phyloP scores from a whole-genome alignment of 768 basidiomycete species.

The Porphyrellus cyaneotinctus region DNA sequence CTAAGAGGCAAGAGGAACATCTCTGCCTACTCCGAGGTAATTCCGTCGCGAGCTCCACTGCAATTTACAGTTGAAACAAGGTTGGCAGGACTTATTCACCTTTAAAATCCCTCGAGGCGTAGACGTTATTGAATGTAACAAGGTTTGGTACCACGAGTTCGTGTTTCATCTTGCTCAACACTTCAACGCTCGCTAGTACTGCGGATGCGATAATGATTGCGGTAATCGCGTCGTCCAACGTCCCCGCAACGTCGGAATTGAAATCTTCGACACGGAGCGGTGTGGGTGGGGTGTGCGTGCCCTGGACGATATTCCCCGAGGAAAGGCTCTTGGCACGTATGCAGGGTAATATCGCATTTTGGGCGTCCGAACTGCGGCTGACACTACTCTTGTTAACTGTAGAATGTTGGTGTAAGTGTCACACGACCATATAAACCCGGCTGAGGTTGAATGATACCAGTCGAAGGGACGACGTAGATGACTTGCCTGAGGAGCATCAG shows the following conservation, averaged over 20 bases:
- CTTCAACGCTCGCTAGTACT: constrained; percentile 33
- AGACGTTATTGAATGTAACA: constrained; percentile 66
- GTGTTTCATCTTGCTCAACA: background rate
- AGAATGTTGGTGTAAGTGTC: constrained; percentile 46
- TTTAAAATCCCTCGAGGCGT: constrained; percentile 40
- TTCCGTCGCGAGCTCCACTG: background rate
- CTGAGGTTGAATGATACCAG: constrained; percentile 27
- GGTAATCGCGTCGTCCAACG: constrained; percentile 59
- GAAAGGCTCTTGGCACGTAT: constrained; percentile 65
- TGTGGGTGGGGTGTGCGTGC: constrained; percentile 69
- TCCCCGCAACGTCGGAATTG: constrained; percentile 52
- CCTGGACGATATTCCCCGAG: constrained; percentile 36
- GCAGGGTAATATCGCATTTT: constrained; percentile 49
- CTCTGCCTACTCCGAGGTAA: constrained; percentile 45
- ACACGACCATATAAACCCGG: background rate
- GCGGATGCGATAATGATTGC: constrained; percentile 44
- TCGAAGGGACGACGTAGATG: constrained; percentile 40
- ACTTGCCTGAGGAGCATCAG: constrained; percentile 33
- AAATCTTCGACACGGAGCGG: constrained; percentile 59
- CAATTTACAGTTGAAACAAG: background rate
- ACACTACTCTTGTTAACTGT: constrained; percentile 3
- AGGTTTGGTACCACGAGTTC: constrained; percentile 32
- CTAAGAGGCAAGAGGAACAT: constrained; percentile 18
- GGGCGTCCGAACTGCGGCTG: background rate
- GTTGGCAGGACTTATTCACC: constrained; percentile 48